Conservation (phyloP, 495 filamentous ascomycete species). For the Aspergillus coremiiformis region DNA sequence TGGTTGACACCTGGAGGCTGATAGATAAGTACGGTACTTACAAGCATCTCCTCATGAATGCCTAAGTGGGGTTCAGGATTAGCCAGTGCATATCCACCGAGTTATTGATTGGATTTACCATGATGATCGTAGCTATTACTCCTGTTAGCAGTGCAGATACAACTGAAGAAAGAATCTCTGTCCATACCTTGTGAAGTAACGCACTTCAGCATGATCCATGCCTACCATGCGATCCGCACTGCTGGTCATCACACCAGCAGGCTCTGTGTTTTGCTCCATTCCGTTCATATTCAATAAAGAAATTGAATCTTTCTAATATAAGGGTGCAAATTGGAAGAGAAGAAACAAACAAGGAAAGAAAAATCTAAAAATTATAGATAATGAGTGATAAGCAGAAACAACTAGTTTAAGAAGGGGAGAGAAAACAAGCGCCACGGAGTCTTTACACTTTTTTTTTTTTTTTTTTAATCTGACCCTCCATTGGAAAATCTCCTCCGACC, state of each 20-base stretch:
- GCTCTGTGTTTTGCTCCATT: constrained; percentile 17
- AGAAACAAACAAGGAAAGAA: constrained; percentile 7
- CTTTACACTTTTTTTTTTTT: constrained; percentile 35
- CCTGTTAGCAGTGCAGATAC: constrained; percentile 25
- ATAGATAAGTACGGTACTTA: constrained; percentile 43
- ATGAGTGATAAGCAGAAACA: background rate
- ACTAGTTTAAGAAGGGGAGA: background rate
- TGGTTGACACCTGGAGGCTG: background rate
- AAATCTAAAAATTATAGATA: constrained; percentile 5
- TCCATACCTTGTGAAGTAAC: constrained; percentile 91
- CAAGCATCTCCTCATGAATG: constrained; percentile 98
- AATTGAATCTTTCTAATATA: background rate
- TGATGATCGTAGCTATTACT: constrained; percentile 81
- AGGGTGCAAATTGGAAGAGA: background rate
- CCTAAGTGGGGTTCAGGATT: constrained; percentile 46
- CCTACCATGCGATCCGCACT: constrained; percentile 47
- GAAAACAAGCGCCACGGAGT: constrained; percentile 16
- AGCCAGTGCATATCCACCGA: constrained; percentile 6
- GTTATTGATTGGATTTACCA: constrained; percentile 46
- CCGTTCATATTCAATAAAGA: constrained; percentile 25
- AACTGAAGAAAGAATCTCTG: constrained; percentile 8
- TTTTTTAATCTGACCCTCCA: constrained; percentile 15
- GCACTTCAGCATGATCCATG: constrained; percentile 82
- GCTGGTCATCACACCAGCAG: constrained; percentile 29
- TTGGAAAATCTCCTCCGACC: constrained; percentile 21